Evolutionary conservation across 2,329 filamentous ascomycete species (phyloP).

Genomic region (Dendryphion nanum): DNA sequence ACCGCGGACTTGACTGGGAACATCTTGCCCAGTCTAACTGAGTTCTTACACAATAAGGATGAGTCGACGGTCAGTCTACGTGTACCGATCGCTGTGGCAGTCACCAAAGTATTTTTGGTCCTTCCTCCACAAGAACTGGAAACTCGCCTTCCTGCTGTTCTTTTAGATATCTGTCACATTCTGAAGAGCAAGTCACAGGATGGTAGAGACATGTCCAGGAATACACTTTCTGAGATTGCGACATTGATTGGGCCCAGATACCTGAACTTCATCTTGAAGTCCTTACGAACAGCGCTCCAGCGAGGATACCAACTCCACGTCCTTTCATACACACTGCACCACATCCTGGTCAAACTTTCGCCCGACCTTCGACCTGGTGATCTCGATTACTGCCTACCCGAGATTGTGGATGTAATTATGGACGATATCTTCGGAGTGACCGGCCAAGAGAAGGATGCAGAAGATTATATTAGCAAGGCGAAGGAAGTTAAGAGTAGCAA

Average conservation of each 20-base stretch:
- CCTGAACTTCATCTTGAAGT: constrained; percentile 90
- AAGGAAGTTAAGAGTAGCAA: constrained; percentile 98
- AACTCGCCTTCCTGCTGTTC: constrained; percentile 72
- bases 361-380: constrained; percentile 76
- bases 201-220: constrained; percentile 84
- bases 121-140: constrained; percentile 72
- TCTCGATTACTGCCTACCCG: constrained; percentile 79
- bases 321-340: constrained; percentile 90
- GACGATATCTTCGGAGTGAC: constrained; percentile 93
- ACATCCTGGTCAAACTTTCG: constrained; percentile 74
- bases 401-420: constrained; percentile 84
- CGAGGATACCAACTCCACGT: constrained; percentile 93
- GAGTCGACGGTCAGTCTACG: constrained; percentile 91
- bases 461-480: constrained; percentile 92
- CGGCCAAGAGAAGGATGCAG: constrained; percentile 94
- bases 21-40: constrained; percentile 76
- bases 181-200: constrained; percentile 86
- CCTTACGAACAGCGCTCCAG: constrained; percentile 77
- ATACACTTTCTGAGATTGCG: constrained; percentile 82
- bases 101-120: constrained; percentile 81
- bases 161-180: constrained; percentile 92
- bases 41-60: constrained; percentile 89
- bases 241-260: constrained; percentile 76
- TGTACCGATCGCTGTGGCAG: constrained; percentile 83
- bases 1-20: constrained; percentile 69